These are phyloP conservation scores for Ophiosphaerella narmari DNA, from an alignment of 2,329 filamentous ascomycete species.

Conservation along the genomic window DNA sequence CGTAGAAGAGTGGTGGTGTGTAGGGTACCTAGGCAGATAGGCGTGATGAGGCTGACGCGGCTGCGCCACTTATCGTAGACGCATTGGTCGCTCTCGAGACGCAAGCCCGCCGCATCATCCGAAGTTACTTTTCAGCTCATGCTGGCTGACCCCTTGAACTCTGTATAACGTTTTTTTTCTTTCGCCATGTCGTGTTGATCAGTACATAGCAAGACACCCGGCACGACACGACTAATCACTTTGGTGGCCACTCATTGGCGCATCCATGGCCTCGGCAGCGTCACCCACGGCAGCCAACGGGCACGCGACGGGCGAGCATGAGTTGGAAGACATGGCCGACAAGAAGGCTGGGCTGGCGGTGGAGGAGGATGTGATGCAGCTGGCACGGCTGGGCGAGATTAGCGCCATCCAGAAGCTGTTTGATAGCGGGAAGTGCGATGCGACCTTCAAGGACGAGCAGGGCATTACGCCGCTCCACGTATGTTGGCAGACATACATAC, in stretches of 20 bases:
- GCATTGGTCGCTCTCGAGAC: constrained; percentile 24
- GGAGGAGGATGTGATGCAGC: constrained; percentile 91
- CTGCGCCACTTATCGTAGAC: constrained; percentile 11
- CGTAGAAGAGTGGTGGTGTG: constrained; percentile 9
- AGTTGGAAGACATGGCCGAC: constrained; percentile 44
- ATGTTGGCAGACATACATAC: constrained; percentile 29
- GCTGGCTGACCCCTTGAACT: no score
- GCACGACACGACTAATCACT: no score
- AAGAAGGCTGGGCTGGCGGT: constrained; percentile 50
- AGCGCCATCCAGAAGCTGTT: constrained; percentile 87
- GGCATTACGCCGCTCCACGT: constrained; percentile 96
- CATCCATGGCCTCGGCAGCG: constrained; percentile 27
- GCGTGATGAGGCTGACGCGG: constrained; percentile 8
- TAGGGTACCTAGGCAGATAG: no score
- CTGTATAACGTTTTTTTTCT: no score
- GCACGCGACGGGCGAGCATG: constrained; percentile 34
- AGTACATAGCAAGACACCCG: no score
- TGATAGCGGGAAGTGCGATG: constrained; percentile 78
- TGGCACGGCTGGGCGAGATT: constrained; percentile 87
- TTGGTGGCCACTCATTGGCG: no score
- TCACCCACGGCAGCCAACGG: constrained; percentile 27
- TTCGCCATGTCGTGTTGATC: no score
- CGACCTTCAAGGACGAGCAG: constrained; percentile 84
- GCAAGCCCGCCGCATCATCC: constrained; percentile 22
- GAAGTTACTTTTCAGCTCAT: not conserved